Percentiles rank a stretch among this genome's conserved stretches.
phyloP scores from a whole-genome alignment of 1,284 basidiomycete genomes.

The Irpex sp. region DNA sequence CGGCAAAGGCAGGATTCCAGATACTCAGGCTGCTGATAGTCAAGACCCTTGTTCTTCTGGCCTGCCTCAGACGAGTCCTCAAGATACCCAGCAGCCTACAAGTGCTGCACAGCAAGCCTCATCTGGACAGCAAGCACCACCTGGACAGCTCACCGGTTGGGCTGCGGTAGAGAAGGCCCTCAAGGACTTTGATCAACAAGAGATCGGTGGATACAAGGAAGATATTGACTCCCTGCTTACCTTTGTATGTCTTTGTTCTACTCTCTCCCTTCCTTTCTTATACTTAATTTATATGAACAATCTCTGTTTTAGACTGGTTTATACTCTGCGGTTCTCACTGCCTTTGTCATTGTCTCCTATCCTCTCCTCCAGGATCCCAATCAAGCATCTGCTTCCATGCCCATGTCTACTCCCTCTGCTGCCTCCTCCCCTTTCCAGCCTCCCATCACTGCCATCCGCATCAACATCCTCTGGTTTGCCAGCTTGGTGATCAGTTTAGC shows the following conservation, averaged over 20 bases:
- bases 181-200: background rate
- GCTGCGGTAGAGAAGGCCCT: background rate
- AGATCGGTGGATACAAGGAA: background rate
- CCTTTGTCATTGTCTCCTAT: conserved; percentile 14
- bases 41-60: too few species aligned
- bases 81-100: too few species aligned
- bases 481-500: conserved; percentile 13
- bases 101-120: too few species aligned
- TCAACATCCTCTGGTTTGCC: conserved; percentile 14
- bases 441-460: background rate
- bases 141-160: background rate
- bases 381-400: background rate
- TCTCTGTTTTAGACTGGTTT: conserved; percentile 9
- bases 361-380: background rate
- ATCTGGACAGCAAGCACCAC: background rate
- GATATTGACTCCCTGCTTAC: background rate
- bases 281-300: background rate
- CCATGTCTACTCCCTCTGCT: background rate
- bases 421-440: background rate
- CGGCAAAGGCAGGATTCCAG: too few species aligned
- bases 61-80: too few species aligned
- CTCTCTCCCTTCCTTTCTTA: background rate
- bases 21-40: too few species aligned
- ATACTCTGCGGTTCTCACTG: conserved; percentile 15
- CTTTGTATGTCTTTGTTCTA: background rate